phyloP scores from a whole-genome alignment of 2,329 filamentous ascomycete genomes.

The Arthrobotrys megalospora region DNA sequence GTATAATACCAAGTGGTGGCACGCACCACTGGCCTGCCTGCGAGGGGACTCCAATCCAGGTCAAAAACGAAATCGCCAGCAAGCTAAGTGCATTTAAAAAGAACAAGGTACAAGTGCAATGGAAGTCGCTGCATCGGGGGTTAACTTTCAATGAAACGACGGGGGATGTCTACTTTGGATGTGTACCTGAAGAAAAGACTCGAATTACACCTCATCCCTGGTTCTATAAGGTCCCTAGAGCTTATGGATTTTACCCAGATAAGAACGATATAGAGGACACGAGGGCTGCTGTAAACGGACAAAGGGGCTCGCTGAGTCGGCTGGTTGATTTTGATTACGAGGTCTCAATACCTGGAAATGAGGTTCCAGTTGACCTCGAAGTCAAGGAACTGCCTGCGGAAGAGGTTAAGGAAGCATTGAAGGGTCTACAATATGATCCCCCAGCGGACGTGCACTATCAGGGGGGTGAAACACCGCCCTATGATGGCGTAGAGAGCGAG shows the following conservation, averaged over 20 bases:
- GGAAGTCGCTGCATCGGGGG: background rate
- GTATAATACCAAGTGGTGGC: slow-evolving; percentile 7
- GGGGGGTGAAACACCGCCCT: background rate
- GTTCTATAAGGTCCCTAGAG: slow-evolving; percentile 30
- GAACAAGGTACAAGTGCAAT: background rate
- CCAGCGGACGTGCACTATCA: no score
- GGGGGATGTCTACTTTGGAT: slow-evolving; percentile 28
- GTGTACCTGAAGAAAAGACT: slow-evolving; percentile 3
- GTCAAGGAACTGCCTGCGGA: no score
- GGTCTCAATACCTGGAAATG: background rate
- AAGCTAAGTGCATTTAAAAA: background rate
- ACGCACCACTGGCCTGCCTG: slow-evolving; percentile 33
- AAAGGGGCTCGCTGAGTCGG: background rate
- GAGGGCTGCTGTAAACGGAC: background rate
- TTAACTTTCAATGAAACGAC: background rate
- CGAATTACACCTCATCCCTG: slow-evolving; percentile 16
- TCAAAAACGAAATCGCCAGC: background rate
- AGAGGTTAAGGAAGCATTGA: background rate
- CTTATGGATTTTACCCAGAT: slow-evolving; percentile 27
- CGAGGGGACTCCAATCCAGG: background rate
- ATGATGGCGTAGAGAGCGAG: background rate
- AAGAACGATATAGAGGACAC: background rate
- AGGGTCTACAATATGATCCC: background rate
- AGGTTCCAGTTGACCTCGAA: background rate
- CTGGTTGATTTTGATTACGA: slow-evolving; percentile 26